Base-by-base conservation (phyloP, 2,329 filamentous ascomycete genomes). In the Fusarium sp. region DNA sequence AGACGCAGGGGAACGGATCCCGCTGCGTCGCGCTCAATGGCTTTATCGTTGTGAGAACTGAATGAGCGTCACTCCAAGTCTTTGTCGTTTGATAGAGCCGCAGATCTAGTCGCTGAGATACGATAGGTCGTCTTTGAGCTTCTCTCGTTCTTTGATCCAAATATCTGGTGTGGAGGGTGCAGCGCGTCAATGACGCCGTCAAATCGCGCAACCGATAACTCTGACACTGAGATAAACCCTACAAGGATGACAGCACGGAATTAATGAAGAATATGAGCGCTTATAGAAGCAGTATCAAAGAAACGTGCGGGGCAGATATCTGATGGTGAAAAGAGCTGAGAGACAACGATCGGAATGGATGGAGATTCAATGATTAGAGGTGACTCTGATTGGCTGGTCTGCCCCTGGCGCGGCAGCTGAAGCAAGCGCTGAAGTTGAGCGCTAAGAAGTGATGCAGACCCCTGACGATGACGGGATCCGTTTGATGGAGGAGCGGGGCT, bases 341-440 rank as follows among this genome's bases (percentile, higher is more conserved):
- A 32, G 27, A 54, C 50, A 54, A 15, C 14, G 27, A 14, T 14
- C 47, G 47, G 25, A 52, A 32, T 33, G 50, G 45, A 52, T 52
- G 25, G 47, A n/a, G 47, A 32, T 25, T 70, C 35, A 61, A 33
- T 38, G 35, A 65, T 12, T 17, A n/a, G 4, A 6, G 20, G 43
- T 25, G 43, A 9, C 37, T 6, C 9, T 72, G 40, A 73, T 73
- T 72, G 70, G 70, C 17, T 47, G 17, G 38, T 33, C 30, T 33
- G 40, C 14, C 38, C 27, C 40, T 30, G 27, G 27, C 15, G 30
- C 38, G 56, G 60, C 69, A 54, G 47, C 57, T 72, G 69, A 69
- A 69, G 9, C 25, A 30, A 30, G 25, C 25, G 47, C 47, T 52
- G 47, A 52, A 52, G 25, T 10, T 1, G 9, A n/a, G 47, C 47